A percentile compares a stretch with the other conserved stretches of the same genome.
phyloP scores from a whole-genome alignment of 345 rosid genomes.

The Cardamine occulta region DNA sequence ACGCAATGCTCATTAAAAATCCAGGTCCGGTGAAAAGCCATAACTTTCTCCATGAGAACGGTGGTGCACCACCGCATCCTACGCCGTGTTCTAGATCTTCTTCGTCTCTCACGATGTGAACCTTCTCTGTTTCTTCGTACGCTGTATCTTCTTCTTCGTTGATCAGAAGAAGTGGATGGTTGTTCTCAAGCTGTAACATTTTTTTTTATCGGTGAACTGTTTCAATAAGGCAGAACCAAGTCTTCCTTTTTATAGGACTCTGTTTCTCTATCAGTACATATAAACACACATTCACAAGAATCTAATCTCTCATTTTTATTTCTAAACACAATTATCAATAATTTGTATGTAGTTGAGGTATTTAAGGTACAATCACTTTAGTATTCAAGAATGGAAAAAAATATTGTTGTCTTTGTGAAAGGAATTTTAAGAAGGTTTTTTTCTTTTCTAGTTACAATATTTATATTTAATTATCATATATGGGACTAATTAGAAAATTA shows the following conservation, averaged over 20 bases:
- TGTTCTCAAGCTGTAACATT: conserved; percentile 32
- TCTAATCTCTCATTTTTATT: neutral
- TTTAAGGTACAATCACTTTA: neutral
- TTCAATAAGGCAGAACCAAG: neutral
- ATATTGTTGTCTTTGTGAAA: neutral
- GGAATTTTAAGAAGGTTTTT: neutral
- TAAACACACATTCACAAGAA: neutral
- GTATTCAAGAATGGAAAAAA: neutral
- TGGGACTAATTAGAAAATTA: neutral
- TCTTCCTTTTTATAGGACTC: neutral
- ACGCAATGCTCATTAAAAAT: conserved; percentile 90
- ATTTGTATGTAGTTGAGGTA: neutral
- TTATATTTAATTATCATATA: neutral
- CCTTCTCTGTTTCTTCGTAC: conserved; percentile 73
- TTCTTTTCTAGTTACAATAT: neutral
- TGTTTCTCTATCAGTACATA: neutral
- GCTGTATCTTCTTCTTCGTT: conserved; percentile 56
- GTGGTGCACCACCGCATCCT: conserved; percentile 55
- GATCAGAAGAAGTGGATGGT: conserved; percentile 28
- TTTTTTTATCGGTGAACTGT: conserved; percentile 11
- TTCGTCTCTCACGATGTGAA: conserved; percentile 60
- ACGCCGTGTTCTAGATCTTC: conserved; percentile 36
- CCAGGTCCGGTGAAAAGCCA: conserved; percentile 98
- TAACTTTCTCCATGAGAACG: conserved; percentile 88
- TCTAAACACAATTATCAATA: neutral